A percentile compares a stretch with the other conserved stretches of the same genome.
These are phyloP conservation scores for Eucalyptus tenuipes DNA, from an alignment of 345 rosid species.

Conservation along the genomic window DNA sequence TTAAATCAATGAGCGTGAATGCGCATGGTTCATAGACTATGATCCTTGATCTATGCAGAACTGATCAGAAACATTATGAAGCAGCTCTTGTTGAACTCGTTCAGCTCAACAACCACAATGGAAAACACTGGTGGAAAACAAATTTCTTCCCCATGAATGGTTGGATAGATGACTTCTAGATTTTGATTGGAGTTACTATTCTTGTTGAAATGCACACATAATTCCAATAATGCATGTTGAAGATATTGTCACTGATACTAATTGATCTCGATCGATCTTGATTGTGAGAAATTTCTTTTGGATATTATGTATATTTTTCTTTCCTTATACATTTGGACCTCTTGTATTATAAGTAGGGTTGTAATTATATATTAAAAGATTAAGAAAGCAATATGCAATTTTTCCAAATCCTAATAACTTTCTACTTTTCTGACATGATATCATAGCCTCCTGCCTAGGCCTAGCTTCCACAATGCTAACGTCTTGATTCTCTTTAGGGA, in stretches of 20 bases:
- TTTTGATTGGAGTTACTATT: background rate
- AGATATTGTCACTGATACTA: too few relatives aligned
- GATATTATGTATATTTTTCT: too few relatives aligned
- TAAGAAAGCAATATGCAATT: too few relatives aligned
- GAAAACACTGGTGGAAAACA: background rate
- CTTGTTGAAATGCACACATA: background rate
- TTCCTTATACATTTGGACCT: too few relatives aligned
- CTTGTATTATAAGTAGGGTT: too few relatives aligned
- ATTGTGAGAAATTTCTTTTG: too few relatives aligned
- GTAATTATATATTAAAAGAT: too few relatives aligned
- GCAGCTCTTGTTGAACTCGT: background rate
- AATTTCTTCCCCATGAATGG: background rate
- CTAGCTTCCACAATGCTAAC: too few relatives aligned
- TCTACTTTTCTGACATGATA: too few relatives aligned
- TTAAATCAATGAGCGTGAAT: background rate
- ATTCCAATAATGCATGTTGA: background rate
- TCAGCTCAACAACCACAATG: background rate
- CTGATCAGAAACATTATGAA: background rate
- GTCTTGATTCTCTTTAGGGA: too few relatives aligned
- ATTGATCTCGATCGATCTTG: too few relatives aligned
- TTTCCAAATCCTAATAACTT: too few relatives aligned
- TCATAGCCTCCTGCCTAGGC: rapidly evolving
- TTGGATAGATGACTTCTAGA: background rate
- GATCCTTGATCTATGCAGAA: background rate
- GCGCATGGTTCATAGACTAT: background rate